phyloP scores from a whole-genome alignment of 2,329 filamentous ascomycete genomes.

The Aspergillus bombycis region DNA sequence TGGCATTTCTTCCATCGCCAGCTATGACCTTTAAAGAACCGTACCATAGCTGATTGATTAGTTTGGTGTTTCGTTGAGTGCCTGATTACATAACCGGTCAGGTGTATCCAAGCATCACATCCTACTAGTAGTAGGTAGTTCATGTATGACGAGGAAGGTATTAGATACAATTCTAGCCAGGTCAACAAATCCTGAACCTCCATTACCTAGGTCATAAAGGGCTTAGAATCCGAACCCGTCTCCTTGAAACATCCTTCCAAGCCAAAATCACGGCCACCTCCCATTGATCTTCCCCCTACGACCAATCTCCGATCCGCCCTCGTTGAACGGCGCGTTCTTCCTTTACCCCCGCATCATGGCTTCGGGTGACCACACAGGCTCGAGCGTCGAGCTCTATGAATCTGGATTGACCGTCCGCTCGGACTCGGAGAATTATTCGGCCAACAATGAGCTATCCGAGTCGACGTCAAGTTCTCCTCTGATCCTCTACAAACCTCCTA shows the following conservation, averaged over 20 bases:
- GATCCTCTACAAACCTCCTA: constrained; percentile 81
- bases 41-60: not conserved
- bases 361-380: constrained; percentile 33
- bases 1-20: not conserved
- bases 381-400: constrained; percentile 45
- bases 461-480: constrained; percentile 43
- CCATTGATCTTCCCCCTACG: not conserved
- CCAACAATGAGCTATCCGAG: constrained; percentile 42
- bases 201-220: not conserved
- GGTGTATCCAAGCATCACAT: constrained; percentile 8
- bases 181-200: not conserved
- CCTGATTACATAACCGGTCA: constrained; percentile 24
- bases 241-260: not conserved
- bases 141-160: not conserved
- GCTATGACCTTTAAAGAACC: not conserved
- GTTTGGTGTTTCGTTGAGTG: not conserved
- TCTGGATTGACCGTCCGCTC: constrained; percentile 50
- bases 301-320: not conserved
- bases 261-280: not conserved
- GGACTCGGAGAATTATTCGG: constrained; percentile 53
- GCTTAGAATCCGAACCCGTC: not conserved
- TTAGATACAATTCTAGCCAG: not conserved
- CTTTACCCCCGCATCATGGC: constrained; percentile 31
- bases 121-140: no score
- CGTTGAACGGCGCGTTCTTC: constrained; percentile 2